Evolutionary conservation across 176 grass and related monocot genomes (phyloP).

Genomic region (Hyparrhenia diplandra): DNA sequence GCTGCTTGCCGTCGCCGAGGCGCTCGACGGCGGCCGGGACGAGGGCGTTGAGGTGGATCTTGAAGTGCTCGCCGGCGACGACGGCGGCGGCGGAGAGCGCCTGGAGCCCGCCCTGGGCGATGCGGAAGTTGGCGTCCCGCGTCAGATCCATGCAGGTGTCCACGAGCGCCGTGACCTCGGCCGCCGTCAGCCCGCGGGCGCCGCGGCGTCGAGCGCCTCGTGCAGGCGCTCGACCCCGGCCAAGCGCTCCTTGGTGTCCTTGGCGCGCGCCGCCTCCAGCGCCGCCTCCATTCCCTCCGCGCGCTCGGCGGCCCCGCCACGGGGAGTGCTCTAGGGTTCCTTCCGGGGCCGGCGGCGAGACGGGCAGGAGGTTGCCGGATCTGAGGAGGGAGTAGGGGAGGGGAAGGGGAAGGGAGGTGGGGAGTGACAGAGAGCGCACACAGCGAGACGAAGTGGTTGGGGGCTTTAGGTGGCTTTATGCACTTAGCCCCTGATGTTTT

Average conservation of each 20-base stretch:
- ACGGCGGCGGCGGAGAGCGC: conserved; percentile 84
- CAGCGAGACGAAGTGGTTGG: too few species aligned
- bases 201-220: conserved; percentile 73
- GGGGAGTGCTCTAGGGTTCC: too few species aligned
- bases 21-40: conserved; percentile 83
- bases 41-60: conserved; percentile 89
- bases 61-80: conserved; percentile 81
- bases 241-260: conserved; percentile 85
- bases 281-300: conserved; percentile 74
- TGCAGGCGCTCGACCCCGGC: conserved; percentile 86
- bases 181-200: conserved; percentile 48
- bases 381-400: too few species aligned
- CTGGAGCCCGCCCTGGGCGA: conserved; percentile 87
- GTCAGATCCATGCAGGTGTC: conserved; percentile 88
- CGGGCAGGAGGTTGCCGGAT: too few species aligned
- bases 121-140: conserved; percentile 83
- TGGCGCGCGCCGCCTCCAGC: conserved; percentile 81
- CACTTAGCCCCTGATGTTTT: too few species aligned
- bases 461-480: too few species aligned
- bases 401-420: too few species aligned
- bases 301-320: too few species aligned
- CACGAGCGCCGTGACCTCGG: conserved; percentile 74
- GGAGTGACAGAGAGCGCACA: too few species aligned
- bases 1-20: conserved; percentile 88
- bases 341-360: too few species aligned